Base-by-base conservation (phyloP, 805 yeast genomes). In the Yamadazyma nakazawae region DNA sequence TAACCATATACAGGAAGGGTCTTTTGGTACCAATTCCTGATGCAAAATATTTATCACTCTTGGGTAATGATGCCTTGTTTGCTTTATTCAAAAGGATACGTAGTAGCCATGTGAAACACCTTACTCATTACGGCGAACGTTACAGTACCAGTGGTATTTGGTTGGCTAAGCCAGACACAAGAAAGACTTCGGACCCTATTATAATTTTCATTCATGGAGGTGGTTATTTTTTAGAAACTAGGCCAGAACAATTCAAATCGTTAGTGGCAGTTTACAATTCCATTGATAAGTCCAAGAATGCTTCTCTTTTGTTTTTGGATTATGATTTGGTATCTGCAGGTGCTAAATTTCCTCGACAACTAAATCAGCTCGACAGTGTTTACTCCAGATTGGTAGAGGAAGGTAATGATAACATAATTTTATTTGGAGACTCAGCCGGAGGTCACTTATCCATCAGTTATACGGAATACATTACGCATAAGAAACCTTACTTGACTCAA, bases 351-450 rank as follows among this genome's bases (percentile, higher is more conserved):
- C 75, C 74, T 2, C 44, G 56, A 21, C 74, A 67, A 49, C 42
- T 63, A 12, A 44, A 54, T 25, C 69, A 70, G 43, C 57, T 69
- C 42, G 57, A 57, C 32, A 56, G 50, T 12, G 54, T 66, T 1
- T 67, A 66, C 49, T 34, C 44, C 26, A 42, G 37, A 9, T 54
- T 63, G 24, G 49, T 54, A 18, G 45, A 40, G 4, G 64, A 58
- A 24, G 61, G 65, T 5, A 50, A 56, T 46, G 40, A 52, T 19
- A 67, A 68, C 43, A 55, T 70, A 5, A 54, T 58, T 2, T 54
- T 70, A 11, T 49, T 69, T 53, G 74, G 75, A 2, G 75, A 70
- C 49, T 68, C 74, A 1, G 72, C 73, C 16, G 75, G 75, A 31
- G 74, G 71, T 5, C 63, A 68, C 49, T 57, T 70, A 48, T 52